phyloP scores from a whole-genome alignment of 768 basidiomycete genomes.

The Naganishia kalamii region DNA sequence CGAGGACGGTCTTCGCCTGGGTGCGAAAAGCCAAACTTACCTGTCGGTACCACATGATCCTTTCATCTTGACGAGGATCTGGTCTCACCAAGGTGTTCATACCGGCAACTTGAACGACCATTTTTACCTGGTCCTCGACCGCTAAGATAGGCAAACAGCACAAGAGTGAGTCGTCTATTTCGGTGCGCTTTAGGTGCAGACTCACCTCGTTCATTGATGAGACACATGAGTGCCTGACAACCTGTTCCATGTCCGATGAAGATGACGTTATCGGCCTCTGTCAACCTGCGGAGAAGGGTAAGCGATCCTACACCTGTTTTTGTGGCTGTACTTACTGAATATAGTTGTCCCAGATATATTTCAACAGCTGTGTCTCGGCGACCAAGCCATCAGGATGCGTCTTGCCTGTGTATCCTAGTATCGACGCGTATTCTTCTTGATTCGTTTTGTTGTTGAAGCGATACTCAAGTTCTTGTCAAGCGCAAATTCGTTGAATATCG shows the following conservation, averaged over 20 bases:
- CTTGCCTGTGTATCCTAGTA: neutral
- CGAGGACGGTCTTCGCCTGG: neutral
- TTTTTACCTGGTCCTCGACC: slow-evolving; percentile 61
- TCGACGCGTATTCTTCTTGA: slow-evolving; percentile 15
- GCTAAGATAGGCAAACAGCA: slow-evolving; percentile 35
- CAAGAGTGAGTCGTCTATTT: no score
- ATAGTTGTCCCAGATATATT: slow-evolving; percentile 95
- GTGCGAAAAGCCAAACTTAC: slow-evolving; percentile 51
- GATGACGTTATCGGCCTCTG: slow-evolving; percentile 64
- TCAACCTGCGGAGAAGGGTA: slow-evolving; percentile 54
- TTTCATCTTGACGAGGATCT: slow-evolving; percentile 52
- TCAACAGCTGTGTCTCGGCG: slow-evolving; percentile 53
- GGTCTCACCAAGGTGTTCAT: slow-evolving; percentile 46
- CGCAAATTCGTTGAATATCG: no score
- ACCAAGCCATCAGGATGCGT: slow-evolving; percentile 9
- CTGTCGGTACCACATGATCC: slow-evolving; percentile 67
- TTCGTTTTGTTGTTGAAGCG: slow-evolving; percentile 26
- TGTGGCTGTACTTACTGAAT: slow-evolving; percentile 62
- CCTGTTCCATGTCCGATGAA: slow-evolving; percentile 84
- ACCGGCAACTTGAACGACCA: slow-evolving; percentile 73
- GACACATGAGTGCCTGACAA: slow-evolving; percentile 65
- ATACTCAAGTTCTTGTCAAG: neutral
- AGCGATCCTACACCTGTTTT: neutral
- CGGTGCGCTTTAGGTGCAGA: no score
- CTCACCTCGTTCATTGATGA: slow-evolving; percentile 65